Percentiles rank a stretch among this genome's conserved stretches.
These are phyloP conservation scores for Aspergillus diversus DNA, from an alignment of 495 filamentous ascomycete species.

Conservation along the genomic window DNA sequence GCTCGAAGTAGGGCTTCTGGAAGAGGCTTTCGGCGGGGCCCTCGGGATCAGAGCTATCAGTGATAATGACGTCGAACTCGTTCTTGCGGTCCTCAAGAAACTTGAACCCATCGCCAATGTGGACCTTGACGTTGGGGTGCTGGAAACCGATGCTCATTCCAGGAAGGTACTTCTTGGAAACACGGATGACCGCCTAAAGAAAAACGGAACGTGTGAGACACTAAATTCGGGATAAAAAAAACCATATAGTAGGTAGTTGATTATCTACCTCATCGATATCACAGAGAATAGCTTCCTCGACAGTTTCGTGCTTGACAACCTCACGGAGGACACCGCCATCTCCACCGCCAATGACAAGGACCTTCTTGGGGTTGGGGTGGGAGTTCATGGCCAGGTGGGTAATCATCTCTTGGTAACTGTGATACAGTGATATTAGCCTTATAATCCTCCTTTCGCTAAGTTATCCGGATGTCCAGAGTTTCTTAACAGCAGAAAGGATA, in stretches of 20 bases:
- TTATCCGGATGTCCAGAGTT: background rate
- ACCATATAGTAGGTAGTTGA: background rate
- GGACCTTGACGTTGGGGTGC: slow-evolving; percentile 87
- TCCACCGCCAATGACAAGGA: slow-evolving; percentile 96
- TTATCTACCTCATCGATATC: slow-evolving; percentile 90
- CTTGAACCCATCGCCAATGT: slow-evolving; percentile 97
- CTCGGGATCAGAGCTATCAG: slow-evolving; percentile 95
- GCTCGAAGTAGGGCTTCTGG: slow-evolving; percentile 98
- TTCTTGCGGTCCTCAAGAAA: slow-evolving; percentile 92
- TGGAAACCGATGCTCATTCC: slow-evolving; percentile 91
- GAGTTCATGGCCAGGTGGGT: slow-evolving; percentile 98
- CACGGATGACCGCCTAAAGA: slow-evolving; percentile 86
- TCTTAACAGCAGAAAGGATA: background rate
- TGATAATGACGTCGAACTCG: slow-evolving; percentile 99
- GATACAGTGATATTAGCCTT: background rate
- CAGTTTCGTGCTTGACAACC: slow-evolving; percentile 94
- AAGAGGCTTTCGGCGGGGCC: slow-evolving; percentile 95
- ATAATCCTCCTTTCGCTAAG: background rate
- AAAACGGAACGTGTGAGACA: background rate
- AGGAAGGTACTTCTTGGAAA: slow-evolving; percentile 97
- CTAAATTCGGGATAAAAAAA: background rate
- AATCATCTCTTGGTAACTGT: slow-evolving; percentile 99
- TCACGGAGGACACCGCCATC: slow-evolving; percentile 97
- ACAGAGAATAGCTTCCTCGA: slow-evolving; percentile 92
- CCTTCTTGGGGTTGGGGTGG: slow-evolving; percentile 96